Base-by-base conservation (phyloP, 495 filamentous ascomycete genomes). In the Pseudevernia furfuracea region DNA sequence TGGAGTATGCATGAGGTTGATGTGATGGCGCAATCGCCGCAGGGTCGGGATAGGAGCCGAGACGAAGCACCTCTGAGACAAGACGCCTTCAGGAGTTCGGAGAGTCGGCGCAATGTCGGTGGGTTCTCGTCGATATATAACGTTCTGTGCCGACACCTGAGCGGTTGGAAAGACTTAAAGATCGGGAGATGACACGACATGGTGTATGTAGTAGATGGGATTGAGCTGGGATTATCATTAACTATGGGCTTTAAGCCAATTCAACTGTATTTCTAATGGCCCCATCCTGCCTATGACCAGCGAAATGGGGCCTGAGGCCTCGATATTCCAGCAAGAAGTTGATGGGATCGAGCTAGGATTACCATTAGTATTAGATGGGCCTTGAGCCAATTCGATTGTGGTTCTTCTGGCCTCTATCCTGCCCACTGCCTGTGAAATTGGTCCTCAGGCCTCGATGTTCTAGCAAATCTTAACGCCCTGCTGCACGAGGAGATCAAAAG, bases 1-100 rank as follows among this genome's bases (percentile, higher is more conserved):
- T 53, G 49, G 49, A 53, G 17, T 14, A 53, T 53, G 10, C 49
- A 53, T 32, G 49, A 53, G 49, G 23, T 53, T 19, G 49, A 53
- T 32, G 25, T 53, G 7, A 7, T 19, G 49, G 28, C 12, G 49
- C 49, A 19, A 32, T 32, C 32, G 49, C 37, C 37, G 30, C 12
- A 23, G 49, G 32, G 49, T 53, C 25, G 23, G 25, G 49, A 53
- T 15, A 14, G 1, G 49, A 53, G 49, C 14, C 12, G 0, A 19
- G 30, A 1, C 25, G 25, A 25, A 17, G 12, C 49, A 19, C 6
- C 49, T 17, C 12, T 53, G 25, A 19, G 12, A 14, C 25, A 32
- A 53, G 49, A 53, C 25, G 28, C 32, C 11, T 53, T 32, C 9
- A 4, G 28, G 3, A 32, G 8, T 15, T 19, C 5, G 14, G 28